Percentiles rank a stretch among this genome's conserved stretches.
These are phyloP conservation scores for Dictyostelium intermedium DNA, from an alignment of 78 protist genomes.

Conservation along the genomic window DNA sequence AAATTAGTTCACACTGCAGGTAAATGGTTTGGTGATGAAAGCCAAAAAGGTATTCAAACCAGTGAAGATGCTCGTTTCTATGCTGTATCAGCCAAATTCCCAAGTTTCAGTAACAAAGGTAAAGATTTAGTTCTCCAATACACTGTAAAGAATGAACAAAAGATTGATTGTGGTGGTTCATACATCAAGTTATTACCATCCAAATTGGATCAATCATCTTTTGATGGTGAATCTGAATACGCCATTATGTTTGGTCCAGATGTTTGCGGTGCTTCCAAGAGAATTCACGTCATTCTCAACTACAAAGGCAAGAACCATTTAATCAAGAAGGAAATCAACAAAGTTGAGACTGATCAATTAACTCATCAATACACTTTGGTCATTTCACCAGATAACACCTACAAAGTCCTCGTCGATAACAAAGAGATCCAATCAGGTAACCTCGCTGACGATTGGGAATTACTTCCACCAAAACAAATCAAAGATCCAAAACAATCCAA, in stretches of 20 bases:
- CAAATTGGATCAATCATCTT: slow-evolving; percentile 65
- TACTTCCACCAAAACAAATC: slow-evolving; percentile 92
- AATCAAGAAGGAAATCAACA: slow-evolving; percentile 85
- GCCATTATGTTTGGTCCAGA: slow-evolving; percentile 98
- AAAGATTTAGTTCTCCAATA: slow-evolving; percentile 91
- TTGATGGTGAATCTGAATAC: slow-evolving; percentile 93
- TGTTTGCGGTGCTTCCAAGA: slow-evolving; percentile 90
- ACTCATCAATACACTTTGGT: slow-evolving; percentile 99
- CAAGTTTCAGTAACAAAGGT: slow-evolving; percentile 87
- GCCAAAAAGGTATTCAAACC: slow-evolving; percentile 91
- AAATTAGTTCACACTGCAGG: slow-evolving; percentile 87
- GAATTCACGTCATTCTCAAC: slow-evolving; percentile 93
- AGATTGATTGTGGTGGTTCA: slow-evolving; percentile 96
- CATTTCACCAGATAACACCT: slow-evolving; percentile 95
- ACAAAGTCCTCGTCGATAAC: slow-evolving; percentile 93
- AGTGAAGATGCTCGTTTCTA: slow-evolving; percentile 92
- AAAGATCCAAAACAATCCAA: slow-evolving; percentile 92
- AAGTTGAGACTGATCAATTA: slow-evolving; percentile 88
- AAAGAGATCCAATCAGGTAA: slow-evolving; percentile 91
- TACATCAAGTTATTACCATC: slow-evolving; percentile 96
- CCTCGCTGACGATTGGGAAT: slow-evolving; percentile 92
- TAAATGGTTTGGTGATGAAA: slow-evolving; percentile 85
- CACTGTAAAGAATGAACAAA: slow-evolving; percentile 96
- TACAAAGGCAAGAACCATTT: slow-evolving; percentile 93
- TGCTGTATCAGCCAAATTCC: slow-evolving; percentile 86